Evolutionary conservation across 495 filamentous ascomycete species (phyloP).

Genomic region (Hypoxylon crocopeplum): DNA sequence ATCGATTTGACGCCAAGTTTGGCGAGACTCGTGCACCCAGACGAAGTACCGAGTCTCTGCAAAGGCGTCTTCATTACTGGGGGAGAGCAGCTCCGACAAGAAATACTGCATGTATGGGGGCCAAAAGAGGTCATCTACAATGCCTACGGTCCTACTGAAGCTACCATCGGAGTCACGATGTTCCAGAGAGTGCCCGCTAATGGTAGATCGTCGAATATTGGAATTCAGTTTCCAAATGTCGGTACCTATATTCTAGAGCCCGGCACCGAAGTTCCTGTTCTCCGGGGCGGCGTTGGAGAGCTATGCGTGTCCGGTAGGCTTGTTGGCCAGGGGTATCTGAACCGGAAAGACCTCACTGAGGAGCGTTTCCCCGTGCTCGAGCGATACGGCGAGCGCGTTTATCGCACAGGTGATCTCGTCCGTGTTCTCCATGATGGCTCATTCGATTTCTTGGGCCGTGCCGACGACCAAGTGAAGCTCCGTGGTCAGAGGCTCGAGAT

Average conservation of each 20-base stretch:
- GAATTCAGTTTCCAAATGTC: constrained; percentile 81
- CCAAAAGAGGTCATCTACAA: constrained; percentile 71
- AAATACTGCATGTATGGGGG: constrained; percentile 76
- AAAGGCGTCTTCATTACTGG: constrained; percentile 79
- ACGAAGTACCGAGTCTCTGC: constrained; percentile 71
- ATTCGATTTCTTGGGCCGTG: constrained; percentile 76
- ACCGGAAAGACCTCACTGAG: constrained; percentile 70
- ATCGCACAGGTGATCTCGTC: constrained; percentile 82
- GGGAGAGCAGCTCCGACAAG: constrained; percentile 73
- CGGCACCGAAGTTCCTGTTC: constrained; percentile 69
- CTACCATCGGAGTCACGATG: constrained; percentile 87
- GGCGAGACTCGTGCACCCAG: constrained; percentile 64
- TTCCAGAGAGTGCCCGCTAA: constrained; percentile 72
- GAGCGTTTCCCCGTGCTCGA: constrained; percentile 67
- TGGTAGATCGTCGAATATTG: constrained; percentile 85
- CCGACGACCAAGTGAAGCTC: constrained; percentile 82
- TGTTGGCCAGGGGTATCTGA: constrained; percentile 87
- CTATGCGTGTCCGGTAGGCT: constrained; percentile 86
- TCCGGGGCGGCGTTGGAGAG: constrained; percentile 83
- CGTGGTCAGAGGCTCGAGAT: constrained; percentile 80
- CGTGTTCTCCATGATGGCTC: constrained; percentile 72
- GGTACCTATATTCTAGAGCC: constrained; percentile 79
- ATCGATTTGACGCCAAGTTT: constrained; percentile 81
- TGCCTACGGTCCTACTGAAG: constrained; percentile 84
- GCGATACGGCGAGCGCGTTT: constrained; percentile 61